Evolutionary conservation across 805 yeast species (phyloP), one percentile per base, ranked within the genome.

Genomic region (Saturnispora kantuleensis): DNA sequence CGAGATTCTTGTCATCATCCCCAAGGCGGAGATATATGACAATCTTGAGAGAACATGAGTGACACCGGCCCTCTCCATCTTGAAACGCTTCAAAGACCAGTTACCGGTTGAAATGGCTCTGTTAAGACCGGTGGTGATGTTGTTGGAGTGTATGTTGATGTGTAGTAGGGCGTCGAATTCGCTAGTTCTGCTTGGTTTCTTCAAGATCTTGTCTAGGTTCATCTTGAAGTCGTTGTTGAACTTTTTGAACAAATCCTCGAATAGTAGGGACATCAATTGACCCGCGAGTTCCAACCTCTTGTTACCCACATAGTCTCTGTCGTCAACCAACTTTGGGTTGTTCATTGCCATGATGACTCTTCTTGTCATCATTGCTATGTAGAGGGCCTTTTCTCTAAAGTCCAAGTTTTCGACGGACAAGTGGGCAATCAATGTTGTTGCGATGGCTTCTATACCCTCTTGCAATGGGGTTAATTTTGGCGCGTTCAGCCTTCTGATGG

Each of bases 31-130:
- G 38, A 93, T 90, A 62, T 87, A 93, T 16, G 96, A 84, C 47
- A 93, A 68, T 58, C 98, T 76, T 47, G 95, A 83, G 45, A 93
- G 70, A 34, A 93, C 97, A 62, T 93, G 98, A 3, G 98, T 93
- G 42, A 93, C 98, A 67, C 98, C 98, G 0, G 98, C 98, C 50
- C 98, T 77, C 67, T 93, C 98, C 99, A 93, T 93, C 81, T 89
- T 90, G 72, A 93, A 93, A 69, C 99, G 84, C 67, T 93, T 93
- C 59, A 93, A 73, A 2, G 97, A 87, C 99, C 99, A 93, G 63
- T 93, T 93, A 55, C 99, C 99, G 0, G 99, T 93, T 12, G 97
- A 89, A 39, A 93, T 93, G 37, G 99, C 97, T 57, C 97, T 76
- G 61, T 88, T 89, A 64, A 93, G 69, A 29, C 98, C 98, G 59